Conservation (phyloP, 768 basidiomycete genomes). For the Coprinopsis cinerea region DNA sequence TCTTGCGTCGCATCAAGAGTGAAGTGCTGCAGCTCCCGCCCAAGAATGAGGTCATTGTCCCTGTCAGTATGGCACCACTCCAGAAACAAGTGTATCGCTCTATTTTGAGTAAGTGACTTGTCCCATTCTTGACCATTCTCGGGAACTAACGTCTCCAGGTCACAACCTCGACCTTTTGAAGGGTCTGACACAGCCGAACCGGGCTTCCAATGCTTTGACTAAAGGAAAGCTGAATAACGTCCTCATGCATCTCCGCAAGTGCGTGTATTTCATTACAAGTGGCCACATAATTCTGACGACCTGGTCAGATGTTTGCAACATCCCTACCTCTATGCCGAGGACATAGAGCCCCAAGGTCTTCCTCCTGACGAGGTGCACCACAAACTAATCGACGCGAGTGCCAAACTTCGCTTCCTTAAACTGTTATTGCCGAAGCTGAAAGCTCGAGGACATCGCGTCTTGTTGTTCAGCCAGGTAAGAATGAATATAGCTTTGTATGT, state of each 20-base stretch:
- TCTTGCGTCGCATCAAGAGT: slow-evolving; percentile 88
- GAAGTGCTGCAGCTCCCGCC: slow-evolving; percentile 90
- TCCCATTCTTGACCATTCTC: slow-evolving; percentile 9
- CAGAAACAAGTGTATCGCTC: slow-evolving; percentile 88
- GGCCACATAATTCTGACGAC: neutral
- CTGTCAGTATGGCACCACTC: slow-evolving; percentile 78
- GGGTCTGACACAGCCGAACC: slow-evolving; percentile 43
- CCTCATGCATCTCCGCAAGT: slow-evolving; percentile 87
- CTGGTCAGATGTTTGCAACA: slow-evolving; percentile 59
- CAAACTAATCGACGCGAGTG: slow-evolving; percentile 75
- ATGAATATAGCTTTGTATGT: neutral
- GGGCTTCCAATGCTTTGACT: slow-evolving; percentile 25
- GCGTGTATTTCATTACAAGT: slow-evolving; percentile 19
- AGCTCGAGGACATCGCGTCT: slow-evolving; percentile 78
- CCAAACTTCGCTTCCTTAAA: slow-evolving; percentile 79
- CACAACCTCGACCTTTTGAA: slow-evolving; percentile 66
- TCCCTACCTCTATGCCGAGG: slow-evolving; percentile 77
- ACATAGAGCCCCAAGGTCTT: slow-evolving; percentile 70
- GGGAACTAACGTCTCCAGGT: slow-evolving; percentile 33
- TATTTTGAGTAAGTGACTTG: slow-evolving; percentile 56
- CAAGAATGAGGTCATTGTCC: slow-evolving; percentile 93
- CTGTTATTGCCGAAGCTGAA: slow-evolving; percentile 77
- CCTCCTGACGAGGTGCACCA: slow-evolving; percentile 58
- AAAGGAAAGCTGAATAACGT: slow-evolving; percentile 73
- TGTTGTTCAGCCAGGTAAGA: slow-evolving; percentile 86